A percentile compares a stretch with the other conserved stretches of the same genome.
phyloP scores from a whole-genome alignment of 2,329 filamentous ascomycete genomes.

The Leptographium procerum region DNA sequence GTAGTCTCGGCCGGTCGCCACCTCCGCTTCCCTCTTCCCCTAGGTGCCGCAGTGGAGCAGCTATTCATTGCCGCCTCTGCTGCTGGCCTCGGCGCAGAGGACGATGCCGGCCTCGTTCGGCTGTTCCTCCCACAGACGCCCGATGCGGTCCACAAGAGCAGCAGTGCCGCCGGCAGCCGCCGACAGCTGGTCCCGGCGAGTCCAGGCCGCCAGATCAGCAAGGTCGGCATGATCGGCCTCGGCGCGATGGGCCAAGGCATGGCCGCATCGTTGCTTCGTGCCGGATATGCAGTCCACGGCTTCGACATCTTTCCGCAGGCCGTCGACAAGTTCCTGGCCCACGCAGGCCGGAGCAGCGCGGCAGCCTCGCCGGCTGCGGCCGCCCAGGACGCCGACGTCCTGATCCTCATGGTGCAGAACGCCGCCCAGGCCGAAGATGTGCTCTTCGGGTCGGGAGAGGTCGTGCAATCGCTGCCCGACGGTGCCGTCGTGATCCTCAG shows the following conservation, averaged over 20 bases:
- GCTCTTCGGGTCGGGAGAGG: conserved; percentile 2
- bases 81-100: conserved; percentile 17
- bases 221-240: conserved; percentile 24
- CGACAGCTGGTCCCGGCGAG: conserved; percentile 12
- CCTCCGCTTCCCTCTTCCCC: conserved; percentile 21
- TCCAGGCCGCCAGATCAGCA: conserved; percentile 17
- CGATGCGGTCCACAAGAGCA: conserved; percentile 10
- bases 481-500: conserved; percentile 22
- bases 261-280: conserved; percentile 21
- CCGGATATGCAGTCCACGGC: conserved; percentile 21
- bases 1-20: not conserved
- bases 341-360: conserved; percentile 14
- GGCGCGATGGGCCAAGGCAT: conserved; percentile 28
- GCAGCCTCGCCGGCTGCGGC: conserved; percentile 19
- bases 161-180: not conserved
- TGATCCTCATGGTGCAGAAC: conserved; percentile 18
- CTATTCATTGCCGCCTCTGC: conserved; percentile 18
- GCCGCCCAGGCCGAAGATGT: conserved; percentile 3
- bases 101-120: conserved; percentile 19
- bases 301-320: conserved; percentile 22
- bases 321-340: conserved; percentile 18
- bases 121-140: conserved; percentile 9
- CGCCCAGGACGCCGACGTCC: conserved; percentile 17
- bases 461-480: conserved; percentile 10
- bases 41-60: conserved; percentile 23